Evolutionary conservation across 2,329 filamentous ascomycete genomes (phyloP).

Genomic region (Ceratocystis eucalypticola): DNA sequence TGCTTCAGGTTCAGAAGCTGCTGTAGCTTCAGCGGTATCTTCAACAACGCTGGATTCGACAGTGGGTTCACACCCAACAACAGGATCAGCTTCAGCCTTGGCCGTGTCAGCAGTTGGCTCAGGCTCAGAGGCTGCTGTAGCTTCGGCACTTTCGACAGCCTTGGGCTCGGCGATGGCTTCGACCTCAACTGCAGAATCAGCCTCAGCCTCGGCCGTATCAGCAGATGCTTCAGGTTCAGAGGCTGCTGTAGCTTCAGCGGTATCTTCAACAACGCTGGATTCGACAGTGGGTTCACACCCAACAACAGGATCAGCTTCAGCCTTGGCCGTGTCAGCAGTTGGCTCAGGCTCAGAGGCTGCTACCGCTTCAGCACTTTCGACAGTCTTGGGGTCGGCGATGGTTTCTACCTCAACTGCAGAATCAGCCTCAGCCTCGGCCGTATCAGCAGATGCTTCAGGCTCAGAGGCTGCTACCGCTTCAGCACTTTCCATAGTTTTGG

Average conservation of each 20-base stretch:
- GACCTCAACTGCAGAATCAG: neutral
- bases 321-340: neutral
- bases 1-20: fast-evolving
- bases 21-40: too few relatives aligned
- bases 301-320: neutral
- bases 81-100: too few relatives aligned
- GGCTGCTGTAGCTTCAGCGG: neutral
- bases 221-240: neutral
- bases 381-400: too few relatives aligned
- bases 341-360: neutral
- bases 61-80: neutral
- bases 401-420: neutral
- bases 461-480: neutral
- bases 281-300: neutral
- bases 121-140: too few relatives aligned
- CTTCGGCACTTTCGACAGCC: too few relatives aligned
- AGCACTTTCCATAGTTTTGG: too few relatives aligned
- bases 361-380: too few relatives aligned
- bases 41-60: neutral
- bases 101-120: too few relatives aligned
- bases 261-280: neutral
- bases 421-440: neutral
- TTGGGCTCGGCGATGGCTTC: too few relatives aligned
- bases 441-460: neutral
- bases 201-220: neutral